These are phyloP conservation scores for Tilletiaria anomala DNA, from an alignment of 1,284 basidiomycete genomes.

Conservation along the genomic window DNA sequence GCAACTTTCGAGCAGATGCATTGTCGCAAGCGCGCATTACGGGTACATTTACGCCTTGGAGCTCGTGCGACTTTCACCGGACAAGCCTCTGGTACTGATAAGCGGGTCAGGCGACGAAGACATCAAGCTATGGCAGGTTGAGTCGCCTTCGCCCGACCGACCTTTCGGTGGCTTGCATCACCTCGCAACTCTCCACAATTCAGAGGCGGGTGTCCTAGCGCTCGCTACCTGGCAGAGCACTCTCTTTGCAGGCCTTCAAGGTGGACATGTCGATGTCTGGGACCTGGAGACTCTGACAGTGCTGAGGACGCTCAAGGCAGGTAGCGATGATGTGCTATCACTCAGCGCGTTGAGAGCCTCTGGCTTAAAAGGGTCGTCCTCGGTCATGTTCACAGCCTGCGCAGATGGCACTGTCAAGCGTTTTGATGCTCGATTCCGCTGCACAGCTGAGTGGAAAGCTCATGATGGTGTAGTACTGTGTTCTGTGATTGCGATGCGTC, in stretches of 20 bases:
- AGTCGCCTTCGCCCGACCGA: constrained; percentile 6
- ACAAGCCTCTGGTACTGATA: constrained; percentile 9
- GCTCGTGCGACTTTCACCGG: constrained; percentile 42
- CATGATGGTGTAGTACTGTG: constrained; percentile 13
- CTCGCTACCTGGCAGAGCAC: constrained; percentile 59
- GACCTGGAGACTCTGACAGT: constrained; percentile 77
- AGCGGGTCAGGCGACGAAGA: constrained; percentile 59
- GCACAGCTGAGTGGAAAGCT: constrained; percentile 26
- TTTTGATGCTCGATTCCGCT: constrained; percentile 20
- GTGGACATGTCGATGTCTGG: constrained; percentile 74
- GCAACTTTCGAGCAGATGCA: constrained; percentile 5
- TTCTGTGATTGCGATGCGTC: constrained; percentile 7
- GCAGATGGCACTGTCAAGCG: constrained; percentile 24
- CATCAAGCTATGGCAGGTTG: constrained; percentile 68
- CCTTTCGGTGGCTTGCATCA: constrained; percentile 36
- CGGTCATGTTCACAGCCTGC: constrained; percentile 14
- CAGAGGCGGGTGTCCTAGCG: constrained; percentile 52
- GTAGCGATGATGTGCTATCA: constrained; percentile 47
- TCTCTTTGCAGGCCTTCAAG: constrained; percentile 81
- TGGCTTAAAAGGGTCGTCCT: constrained; percentile 41
- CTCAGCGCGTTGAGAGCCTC: constrained; percentile 6
- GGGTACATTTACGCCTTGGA: constrained; percentile 85
- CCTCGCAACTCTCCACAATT: constrained; percentile 11
- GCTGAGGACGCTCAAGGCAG: constrained; percentile 69
- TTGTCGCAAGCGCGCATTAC: constrained; percentile 62